Conservation (phyloP, 306 rosid species). For the Crataegus laevigata region DNA sequence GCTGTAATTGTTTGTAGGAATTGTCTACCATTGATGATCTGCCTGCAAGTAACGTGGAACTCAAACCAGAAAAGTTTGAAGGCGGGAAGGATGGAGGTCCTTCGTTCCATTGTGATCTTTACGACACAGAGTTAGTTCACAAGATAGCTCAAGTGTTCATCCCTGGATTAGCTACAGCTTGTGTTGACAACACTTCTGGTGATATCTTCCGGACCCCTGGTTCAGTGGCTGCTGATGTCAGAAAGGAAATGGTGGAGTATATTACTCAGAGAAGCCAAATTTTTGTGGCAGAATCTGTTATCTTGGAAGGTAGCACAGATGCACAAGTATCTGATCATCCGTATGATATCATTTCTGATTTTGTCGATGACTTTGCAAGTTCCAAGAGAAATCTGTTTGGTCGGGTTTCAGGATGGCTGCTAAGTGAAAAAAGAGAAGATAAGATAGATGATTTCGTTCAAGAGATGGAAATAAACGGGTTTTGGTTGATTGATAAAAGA, state of each 20-base stretch:
- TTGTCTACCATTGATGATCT: constrained; percentile 41
- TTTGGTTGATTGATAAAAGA: constrained; percentile 68
- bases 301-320: constrained; percentile 49
- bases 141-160: constrained; percentile 69
- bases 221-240: constrained; percentile 54
- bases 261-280: constrained; percentile 57
- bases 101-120: constrained; percentile 47
- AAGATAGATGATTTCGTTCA: constrained; percentile 78
- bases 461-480: constrained; percentile 62
- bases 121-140: constrained; percentile 53
- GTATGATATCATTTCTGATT: constrained; percentile 58
- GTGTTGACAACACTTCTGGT: constrained; percentile 76
- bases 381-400: constrained; percentile 63
- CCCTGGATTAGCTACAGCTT: constrained; percentile 70
- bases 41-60: constrained; percentile 37
- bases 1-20: constrained; percentile 30
- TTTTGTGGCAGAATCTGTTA: constrained; percentile 59
- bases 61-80: constrained; percentile 52
- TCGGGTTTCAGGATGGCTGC: constrained; percentile 65
- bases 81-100: constrained; percentile 43
- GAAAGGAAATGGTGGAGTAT: constrained; percentile 76
- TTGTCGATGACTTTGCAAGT: constrained; percentile 64
- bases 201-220: constrained; percentile 57
- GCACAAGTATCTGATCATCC: constrained; percentile 54
- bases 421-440: constrained; percentile 82